Evolutionary conservation across 1,284 basidiomycete species (phyloP).

Genomic region (Afroboletus lepidellus): DNA sequence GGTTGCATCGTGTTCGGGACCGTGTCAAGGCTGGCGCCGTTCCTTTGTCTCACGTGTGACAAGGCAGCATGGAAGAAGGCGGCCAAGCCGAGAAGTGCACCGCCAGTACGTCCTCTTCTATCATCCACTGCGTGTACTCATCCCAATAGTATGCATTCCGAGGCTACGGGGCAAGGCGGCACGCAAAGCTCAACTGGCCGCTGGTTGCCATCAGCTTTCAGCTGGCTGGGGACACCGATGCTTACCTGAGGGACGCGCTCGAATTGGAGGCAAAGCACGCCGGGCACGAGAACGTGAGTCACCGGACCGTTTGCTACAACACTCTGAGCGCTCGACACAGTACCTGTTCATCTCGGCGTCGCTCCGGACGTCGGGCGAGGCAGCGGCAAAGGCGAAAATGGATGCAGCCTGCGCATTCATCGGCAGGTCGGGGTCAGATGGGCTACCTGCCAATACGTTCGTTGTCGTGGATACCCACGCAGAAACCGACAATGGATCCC

Average conservation of each 20-base stretch:
- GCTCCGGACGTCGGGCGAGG: too few relatives aligned
- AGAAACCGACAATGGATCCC: background rate
- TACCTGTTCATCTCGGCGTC: too few relatives aligned
- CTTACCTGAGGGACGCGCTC: background rate
- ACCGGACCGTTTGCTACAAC: background rate
- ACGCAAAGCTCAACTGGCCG: background rate
- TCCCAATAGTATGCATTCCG: too few relatives aligned
- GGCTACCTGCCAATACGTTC: background rate
- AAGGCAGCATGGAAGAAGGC: background rate
- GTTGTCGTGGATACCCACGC: background rate
- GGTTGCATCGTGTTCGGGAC: background rate
- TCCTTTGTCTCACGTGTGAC: background rate
- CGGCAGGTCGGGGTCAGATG: background rate
- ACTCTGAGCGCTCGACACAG: background rate
- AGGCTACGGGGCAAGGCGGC: background rate
- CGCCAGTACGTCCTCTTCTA: too few relatives aligned
- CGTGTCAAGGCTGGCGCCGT: background rate
- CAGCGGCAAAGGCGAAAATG: too few relatives aligned
- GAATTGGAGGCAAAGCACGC: background rate
- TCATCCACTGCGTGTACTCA: too few relatives aligned
- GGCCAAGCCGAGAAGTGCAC: too few relatives aligned
- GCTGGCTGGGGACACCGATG: background rate
- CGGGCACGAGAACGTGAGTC: background rate
- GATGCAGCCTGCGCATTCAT: background rate
- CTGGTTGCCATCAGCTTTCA: background rate